Evolutionary conservation across 805 yeast genomes (phyloP), one percentile per base, ranked within the genome.

Genomic region (Saccharomycopsis selenospora): DNA sequence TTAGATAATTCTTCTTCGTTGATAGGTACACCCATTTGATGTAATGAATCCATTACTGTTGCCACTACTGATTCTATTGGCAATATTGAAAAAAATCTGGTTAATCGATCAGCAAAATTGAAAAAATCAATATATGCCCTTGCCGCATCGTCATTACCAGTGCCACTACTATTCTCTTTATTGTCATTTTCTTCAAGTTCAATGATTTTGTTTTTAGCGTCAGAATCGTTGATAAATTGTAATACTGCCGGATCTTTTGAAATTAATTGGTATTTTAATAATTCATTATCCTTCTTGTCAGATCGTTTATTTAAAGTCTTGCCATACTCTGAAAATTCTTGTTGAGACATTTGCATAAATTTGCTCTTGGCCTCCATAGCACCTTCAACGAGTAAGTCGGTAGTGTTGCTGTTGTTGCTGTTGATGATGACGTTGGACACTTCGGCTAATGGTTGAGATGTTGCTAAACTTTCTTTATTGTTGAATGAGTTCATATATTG

Each of bases 221-320:
- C 53, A 1, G 47, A 57, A 3, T 58, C 59, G 14, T 57, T 63
- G 30, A 66, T 57, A 56, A 75, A 76, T 55, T 76, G 82, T 14
- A 75, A 49, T 3, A 69, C 62, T 1, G 77, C 74, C 1, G 80
- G 80, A 56, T 76, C 82, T 54, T 65, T 65, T 0, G 77, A 62
- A 20, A 76, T 67, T 29, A 72, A 50, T 11, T 63, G 57, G 43
- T 69, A 65, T 2, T 66, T 64, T 28, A 57, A 53, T 28, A 70
- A 67, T 28, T 65, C 65, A 4, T 50, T 59, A 17, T 63, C 66
- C 28, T 55, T 61, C 11, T 56, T 42, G 2, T 56, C 59, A 4
- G 56, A 47, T 10, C 52, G 50, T 13, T 56, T 47, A 24, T 62
- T 63, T 42, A 64, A 57, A 43, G 61, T 59, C 47, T 62, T 64